phyloP scores from a whole-genome alignment of 2,329 filamentous ascomycete genomes.

The Alternaria triticimaculans region DNA sequence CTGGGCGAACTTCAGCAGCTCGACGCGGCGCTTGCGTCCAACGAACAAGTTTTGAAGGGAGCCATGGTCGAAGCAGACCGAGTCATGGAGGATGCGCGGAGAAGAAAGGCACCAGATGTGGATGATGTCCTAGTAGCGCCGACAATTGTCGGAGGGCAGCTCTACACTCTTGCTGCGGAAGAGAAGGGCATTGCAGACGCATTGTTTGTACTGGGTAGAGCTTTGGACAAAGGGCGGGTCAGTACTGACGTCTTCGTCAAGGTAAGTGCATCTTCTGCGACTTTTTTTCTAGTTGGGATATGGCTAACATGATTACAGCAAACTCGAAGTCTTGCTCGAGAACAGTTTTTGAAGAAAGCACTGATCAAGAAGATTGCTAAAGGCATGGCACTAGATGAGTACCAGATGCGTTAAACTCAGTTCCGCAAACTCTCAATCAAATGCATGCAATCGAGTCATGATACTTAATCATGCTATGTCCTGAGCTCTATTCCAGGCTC shows the following conservation, averaged over 20 bases:
- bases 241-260: conserved; percentile 77
- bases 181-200: conserved; percentile 86
- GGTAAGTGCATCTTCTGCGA: conserved; percentile 50
- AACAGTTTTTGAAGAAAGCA: conserved; percentile 86
- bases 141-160: conserved; percentile 88
- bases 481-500: not conserved
- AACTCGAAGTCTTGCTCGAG: conserved; percentile 74
- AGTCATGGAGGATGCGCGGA: conserved; percentile 75
- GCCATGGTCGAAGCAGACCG: conserved; percentile 79
- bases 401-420: conserved; percentile 33
- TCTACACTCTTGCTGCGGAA: conserved; percentile 88
- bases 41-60: conserved; percentile 78
- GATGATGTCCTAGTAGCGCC: conserved; percentile 94
- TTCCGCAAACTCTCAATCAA: not conserved
- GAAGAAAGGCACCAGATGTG: conserved; percentile 74
- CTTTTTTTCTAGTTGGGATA: not conserved
- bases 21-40: conserved; percentile 73
- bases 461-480: not conserved
- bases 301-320: conserved; percentile 45
- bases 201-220: conserved; percentile 79
- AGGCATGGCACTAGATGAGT: conserved; percentile 72
- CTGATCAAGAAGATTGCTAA: conserved; percentile 76
- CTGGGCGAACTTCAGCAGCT: conserved; percentile 73
- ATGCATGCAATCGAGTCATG: not conserved
- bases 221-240: conserved; percentile 75